Base-by-base conservation (phyloP, 352 stramenopile genomes). In the Blastocystis sp. region DNA sequence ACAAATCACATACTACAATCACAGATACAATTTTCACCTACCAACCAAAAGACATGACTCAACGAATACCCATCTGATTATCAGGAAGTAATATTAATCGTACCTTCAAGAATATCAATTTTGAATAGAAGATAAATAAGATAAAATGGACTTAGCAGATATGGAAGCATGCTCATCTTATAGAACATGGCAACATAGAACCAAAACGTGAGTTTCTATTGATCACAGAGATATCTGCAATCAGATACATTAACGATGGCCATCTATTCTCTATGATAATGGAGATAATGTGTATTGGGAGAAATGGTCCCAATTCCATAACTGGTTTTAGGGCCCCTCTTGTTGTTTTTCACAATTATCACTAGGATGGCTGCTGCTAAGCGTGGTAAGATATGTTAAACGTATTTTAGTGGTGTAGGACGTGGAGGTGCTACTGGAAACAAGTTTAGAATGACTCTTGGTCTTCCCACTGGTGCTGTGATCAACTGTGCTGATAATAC, bases 401-500 rank as follows among this genome's bases (percentile, higher is more conserved):
- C 29, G n/a, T 27, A 27, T 14, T 29, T 24, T 63, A 43, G 74
- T 66, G 56, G 5, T 37, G 12, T 75, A 87, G 95, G 96, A 96
- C 94, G 95, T 92, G 94, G 94, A 89, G 92, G 93, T 92, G 94
- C 95, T 91, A 95, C 95, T 89, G 96, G 95, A 91, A 97, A 97
- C 92, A 99, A 99, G 92, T 97, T 98, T 92, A 94, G 93, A 88
- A 98, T 99, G 91, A 98, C 95, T 86, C 93, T 98, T 74, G 97
- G 97, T 98, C 94, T 99, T 39, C 96, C 97, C 83, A 94, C 96
- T 58, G 95, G 95, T 77, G 97, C 97, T 85, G 95, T 99, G 81
- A 96, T 99, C 89, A 99, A 99, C 95, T 99, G 97, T 91, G 97
- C 96, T 74, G 97, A 99, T 92, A 99, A 99, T 94, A 98, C 95